Base-by-base conservation (phyloP, 2,329 filamentous ascomycete species). In the Diaporthe citrichinensis region DNA sequence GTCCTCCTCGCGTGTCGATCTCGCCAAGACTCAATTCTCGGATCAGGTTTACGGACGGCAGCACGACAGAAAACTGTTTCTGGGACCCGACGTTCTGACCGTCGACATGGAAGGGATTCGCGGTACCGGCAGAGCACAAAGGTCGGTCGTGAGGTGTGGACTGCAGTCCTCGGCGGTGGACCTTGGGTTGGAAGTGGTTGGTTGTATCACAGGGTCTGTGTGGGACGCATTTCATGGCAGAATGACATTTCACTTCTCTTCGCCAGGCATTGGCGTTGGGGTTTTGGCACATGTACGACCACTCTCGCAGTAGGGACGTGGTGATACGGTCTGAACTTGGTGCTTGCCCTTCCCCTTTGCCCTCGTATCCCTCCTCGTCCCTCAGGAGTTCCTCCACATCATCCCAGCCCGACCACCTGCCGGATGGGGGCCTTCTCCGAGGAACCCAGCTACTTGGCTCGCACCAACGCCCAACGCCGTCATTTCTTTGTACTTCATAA, bases 391-490 rank as follows among this genome's bases (percentile, higher is more conserved):
- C 34, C n/a, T 46, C 31, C 34, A 55, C 49, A 41, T 14, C 9
- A 25, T 25, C n/a, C 46, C 46, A 69, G 34, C 65, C 49, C 49
- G n/a, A 28, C 49, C 65, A 69, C 65, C 65, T 69, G 65, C 65
- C 65, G 49, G 65, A 69, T 23, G 34, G 49, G 65, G 65, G n/a
- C 49, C 34, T 41, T 41, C 65, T 55, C 65, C 65, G 65, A 69
- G 46, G 14, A 39, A 69, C 65, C 65, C 65, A 55, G 65, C n/a
- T 41, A 55, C 65, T 41, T 69, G 65, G 65, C 65, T 36, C 15
- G 49, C 65, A 55, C 34, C 65, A 53, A 55, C n/a, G 15, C 46
- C 49, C 34, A 25, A 55, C 49, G 14, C 34, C 34, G 65, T 55
- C 65, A 55, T 69, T 55, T 4, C 49, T 69, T 12, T 41, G 31